Conservation (phyloP, 2,329 filamentous ascomycete species). For the Nemania diffusa region DNA sequence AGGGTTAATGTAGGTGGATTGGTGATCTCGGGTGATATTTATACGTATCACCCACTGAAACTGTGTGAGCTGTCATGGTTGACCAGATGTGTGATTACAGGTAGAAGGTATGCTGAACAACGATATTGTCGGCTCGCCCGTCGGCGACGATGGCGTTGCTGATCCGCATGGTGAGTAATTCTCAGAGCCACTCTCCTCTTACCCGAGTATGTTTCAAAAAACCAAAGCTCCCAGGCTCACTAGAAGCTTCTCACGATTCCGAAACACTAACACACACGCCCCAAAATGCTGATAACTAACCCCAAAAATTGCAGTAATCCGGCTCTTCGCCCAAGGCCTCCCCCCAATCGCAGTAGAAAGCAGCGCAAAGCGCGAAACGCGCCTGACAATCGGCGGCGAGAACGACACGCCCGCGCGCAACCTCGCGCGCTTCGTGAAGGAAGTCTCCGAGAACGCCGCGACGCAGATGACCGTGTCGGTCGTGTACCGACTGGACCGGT, state of each 20-base stretch:
- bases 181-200: no score
- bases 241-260: no score
- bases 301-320: no score
- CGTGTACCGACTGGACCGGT: conserved; percentile 66
- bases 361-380: conserved; percentile 49
- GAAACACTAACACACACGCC: no score
- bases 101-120: conserved; percentile 68
- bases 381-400: conserved; percentile 61
- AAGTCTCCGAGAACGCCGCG: conserved; percentile 62
- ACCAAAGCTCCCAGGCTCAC: no score
- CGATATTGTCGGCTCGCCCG: conserved; percentile 66
- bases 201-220: no score
- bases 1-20: conserved; percentile 49
- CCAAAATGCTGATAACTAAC: no score
- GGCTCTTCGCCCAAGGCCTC: conserved; percentile 64
- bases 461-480: conserved; percentile 66
- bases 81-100: conserved; percentile 41
- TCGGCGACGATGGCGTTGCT: conserved; percentile 56
- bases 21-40: background rate
- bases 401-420: conserved; percentile 66
- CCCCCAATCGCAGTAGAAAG: conserved; percentile 55
- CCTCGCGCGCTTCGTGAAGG: conserved; percentile 64
- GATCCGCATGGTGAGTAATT: conserved; percentile 54
- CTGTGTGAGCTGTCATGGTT: background rate
- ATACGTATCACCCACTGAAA: background rate